Percentiles rank a stretch among this genome's conserved stretches.
Evolutionary conservation across 108 stramenopile species (phyloP).

Genomic region (Cylindrotheca closterium): DNA sequence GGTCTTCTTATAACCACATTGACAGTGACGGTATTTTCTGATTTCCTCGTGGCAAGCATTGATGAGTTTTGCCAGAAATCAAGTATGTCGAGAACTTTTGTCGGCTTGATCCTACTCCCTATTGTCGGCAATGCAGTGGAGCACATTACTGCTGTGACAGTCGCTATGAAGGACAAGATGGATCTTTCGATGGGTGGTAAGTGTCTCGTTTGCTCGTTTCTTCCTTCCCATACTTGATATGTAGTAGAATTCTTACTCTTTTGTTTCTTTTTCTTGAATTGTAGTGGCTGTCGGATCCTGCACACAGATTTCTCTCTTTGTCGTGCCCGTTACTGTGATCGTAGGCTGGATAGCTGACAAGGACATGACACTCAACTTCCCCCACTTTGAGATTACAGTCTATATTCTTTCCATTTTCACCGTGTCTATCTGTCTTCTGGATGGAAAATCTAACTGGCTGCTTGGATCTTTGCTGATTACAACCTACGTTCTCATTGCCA

Average conservation of each 20-base stretch:
- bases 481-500: constrained; percentile 82
- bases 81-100: constrained; percentile 83
- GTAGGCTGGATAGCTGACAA: constrained; percentile 79
- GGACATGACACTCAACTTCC: constrained; percentile 91
- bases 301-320: constrained; percentile 89
- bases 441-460: constrained; percentile 87
- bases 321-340: constrained; percentile 84
- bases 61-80: constrained; percentile 79
- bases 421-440: constrained; percentile 62
- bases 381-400: constrained; percentile 77
- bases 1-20: constrained; percentile 71
- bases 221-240: no score
- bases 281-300: constrained; percentile 85
- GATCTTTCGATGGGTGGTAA: constrained; percentile 86
- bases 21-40: constrained; percentile 79
- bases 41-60: constrained; percentile 79
- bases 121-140: constrained; percentile 95
- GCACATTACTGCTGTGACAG: constrained; percentile 88
- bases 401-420: constrained; percentile 84
- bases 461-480: constrained; percentile 84
- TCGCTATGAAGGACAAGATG: constrained; percentile 94
- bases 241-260: constrained; percentile 1
- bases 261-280: constrained; percentile 2
- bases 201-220: constrained; percentile 8
- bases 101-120: constrained; percentile 88